These are phyloP conservation scores for Mediolabrus comicus DNA, from an alignment of 108 stramenopile genomes.

Conservation along the genomic window DNA sequence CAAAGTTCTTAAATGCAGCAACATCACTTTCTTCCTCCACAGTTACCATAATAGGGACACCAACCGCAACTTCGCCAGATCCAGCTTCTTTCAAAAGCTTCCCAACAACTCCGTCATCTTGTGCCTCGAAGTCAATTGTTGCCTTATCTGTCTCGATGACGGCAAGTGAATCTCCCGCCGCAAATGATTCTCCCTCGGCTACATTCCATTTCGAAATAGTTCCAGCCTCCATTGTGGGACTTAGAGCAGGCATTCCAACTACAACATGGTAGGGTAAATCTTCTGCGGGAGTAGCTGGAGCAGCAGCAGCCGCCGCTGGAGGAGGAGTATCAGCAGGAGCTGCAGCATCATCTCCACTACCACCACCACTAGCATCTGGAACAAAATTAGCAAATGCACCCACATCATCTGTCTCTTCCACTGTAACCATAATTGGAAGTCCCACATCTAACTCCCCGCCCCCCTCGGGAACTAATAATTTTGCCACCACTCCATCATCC, in stretches of 20 bases:
- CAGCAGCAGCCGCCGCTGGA: constrained; percentile 25
- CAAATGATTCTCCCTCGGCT: constrained; percentile 79
- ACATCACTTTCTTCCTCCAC: constrained; percentile 89
- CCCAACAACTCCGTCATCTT: constrained; percentile 95
- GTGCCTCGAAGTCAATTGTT: constrained; percentile 94
- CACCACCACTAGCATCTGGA: constrained; percentile 25
- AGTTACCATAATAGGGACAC: constrained; percentile 90
- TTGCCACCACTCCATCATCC: constrained; percentile 74
- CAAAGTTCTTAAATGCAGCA: constrained; percentile 88
- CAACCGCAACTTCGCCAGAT: constrained; percentile 77
- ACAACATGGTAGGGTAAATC: constrained; percentile 82
- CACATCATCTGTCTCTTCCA: constrained; percentile 55
- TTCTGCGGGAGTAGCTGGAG: constrained; percentile 22
- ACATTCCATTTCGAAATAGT: constrained; percentile 90
- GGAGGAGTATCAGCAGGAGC: constrained; percentile 11
- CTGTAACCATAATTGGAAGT: constrained; percentile 64
- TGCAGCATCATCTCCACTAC: constrained; percentile 30
- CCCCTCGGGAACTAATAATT: constrained; percentile 62
- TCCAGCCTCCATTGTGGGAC: constrained; percentile 93
- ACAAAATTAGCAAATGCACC: constrained; percentile 55
- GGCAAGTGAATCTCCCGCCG: constrained; percentile 91
- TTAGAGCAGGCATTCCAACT: constrained; percentile 94
- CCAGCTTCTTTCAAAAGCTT: constrained; percentile 85
- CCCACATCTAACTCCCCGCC: constrained; percentile 59
- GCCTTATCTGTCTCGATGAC: constrained; percentile 99